Evolutionary conservation across 352 stramenopile species (phyloP).

Genomic region (Globisporangium sylvaticum): DNA sequence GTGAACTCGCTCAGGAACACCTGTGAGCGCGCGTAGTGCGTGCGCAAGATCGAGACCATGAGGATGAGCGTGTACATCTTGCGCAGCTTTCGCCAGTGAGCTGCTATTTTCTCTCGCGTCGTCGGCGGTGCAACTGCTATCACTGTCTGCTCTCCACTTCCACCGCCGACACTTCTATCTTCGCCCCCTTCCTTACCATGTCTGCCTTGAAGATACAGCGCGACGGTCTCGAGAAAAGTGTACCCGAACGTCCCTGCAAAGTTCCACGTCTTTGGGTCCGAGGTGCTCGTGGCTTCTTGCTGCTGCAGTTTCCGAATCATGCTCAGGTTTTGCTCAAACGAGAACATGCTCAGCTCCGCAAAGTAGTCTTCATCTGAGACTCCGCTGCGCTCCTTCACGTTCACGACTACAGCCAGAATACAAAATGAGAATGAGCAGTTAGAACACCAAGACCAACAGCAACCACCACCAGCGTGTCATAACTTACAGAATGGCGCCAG

Average conservation of each 20-base stretch:
- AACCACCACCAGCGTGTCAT: not conserved
- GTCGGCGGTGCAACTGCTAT: not conserved
- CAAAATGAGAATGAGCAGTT: not conserved
- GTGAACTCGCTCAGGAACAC: slow-evolving; percentile 48
- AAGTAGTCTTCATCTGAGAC: slow-evolving; percentile 25
- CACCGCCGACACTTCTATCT: not conserved
- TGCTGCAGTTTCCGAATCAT: slow-evolving; percentile 48
- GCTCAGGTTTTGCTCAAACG: slow-evolving; percentile 55
- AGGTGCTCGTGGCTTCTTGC: not conserved
- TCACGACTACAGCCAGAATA: slow-evolving; percentile 22
- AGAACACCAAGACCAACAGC: not conserved
- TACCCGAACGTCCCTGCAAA: slow-evolving; percentile 60
- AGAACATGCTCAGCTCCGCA: slow-evolving; percentile 47
- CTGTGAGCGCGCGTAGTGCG: slow-evolving; percentile 59
- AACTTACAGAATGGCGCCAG: slow-evolving; percentile 52
- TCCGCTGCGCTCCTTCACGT: slow-evolving; percentile 13
- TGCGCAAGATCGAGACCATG: slow-evolving; percentile 77
- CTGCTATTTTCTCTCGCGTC: slow-evolving; percentile 7
- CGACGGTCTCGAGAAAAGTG: slow-evolving; percentile 51
- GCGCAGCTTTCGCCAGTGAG: slow-evolving; percentile 54
- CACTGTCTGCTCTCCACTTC: not conserved
- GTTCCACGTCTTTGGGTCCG: slow-evolving; percentile 19
- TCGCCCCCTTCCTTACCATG: slow-evolving; percentile 8
- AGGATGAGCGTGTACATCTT: slow-evolving; percentile 85
- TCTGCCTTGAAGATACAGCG: slow-evolving; percentile 20